These are phyloP conservation scores for Talaromyces sp. DNA, from an alignment of 2,329 filamentous ascomycete species.

Conservation along the genomic window DNA sequence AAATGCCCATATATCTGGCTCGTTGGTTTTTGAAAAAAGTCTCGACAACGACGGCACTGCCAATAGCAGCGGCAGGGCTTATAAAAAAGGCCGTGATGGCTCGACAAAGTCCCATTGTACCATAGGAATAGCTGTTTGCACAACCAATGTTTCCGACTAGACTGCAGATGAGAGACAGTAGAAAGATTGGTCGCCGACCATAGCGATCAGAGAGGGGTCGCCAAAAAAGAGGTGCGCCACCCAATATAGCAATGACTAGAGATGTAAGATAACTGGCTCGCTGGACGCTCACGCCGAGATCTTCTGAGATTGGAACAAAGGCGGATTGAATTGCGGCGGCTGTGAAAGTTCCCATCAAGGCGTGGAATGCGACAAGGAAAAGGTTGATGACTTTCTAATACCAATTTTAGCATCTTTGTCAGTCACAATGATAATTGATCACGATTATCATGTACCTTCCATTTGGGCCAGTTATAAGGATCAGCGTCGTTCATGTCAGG, in stretches of 20 bases:
- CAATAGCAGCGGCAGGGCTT: slow-evolving; percentile 46
- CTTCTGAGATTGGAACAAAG: slow-evolving; percentile 47
- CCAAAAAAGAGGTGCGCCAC: slow-evolving; percentile 50
- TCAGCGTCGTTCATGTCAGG: slow-evolving; percentile 48
- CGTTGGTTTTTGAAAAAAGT: slow-evolving; percentile 49
- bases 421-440: background rate
- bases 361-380: slow-evolving; percentile 50
- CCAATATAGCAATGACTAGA: slow-evolving; percentile 47
- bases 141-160: slow-evolving; percentile 49
- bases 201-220: slow-evolving; percentile 48
- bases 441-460: slow-evolving; percentile 38
- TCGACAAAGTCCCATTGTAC: slow-evolving; percentile 44
- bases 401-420: background rate
- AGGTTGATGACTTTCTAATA: slow-evolving; percentile 47
- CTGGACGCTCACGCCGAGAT: slow-evolving; percentile 44
- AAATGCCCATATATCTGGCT: slow-evolving; percentile 49
- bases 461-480: slow-evolving; percentile 53
- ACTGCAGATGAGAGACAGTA: slow-evolving; percentile 45
- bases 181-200: slow-evolving; percentile 48
- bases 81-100: slow-evolving; percentile 50
- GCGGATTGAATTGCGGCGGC: slow-evolving; percentile 49
- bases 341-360: slow-evolving; percentile 50
- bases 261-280: slow-evolving; percentile 49
- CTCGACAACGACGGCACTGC: slow-evolving; percentile 46
- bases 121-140: slow-evolving; percentile 43